Evolutionary conservation across 768 basidiomycete genomes (phyloP), one percentile per base, ranked within the genome.

Genomic region (Lactarius evosmus): DNA sequence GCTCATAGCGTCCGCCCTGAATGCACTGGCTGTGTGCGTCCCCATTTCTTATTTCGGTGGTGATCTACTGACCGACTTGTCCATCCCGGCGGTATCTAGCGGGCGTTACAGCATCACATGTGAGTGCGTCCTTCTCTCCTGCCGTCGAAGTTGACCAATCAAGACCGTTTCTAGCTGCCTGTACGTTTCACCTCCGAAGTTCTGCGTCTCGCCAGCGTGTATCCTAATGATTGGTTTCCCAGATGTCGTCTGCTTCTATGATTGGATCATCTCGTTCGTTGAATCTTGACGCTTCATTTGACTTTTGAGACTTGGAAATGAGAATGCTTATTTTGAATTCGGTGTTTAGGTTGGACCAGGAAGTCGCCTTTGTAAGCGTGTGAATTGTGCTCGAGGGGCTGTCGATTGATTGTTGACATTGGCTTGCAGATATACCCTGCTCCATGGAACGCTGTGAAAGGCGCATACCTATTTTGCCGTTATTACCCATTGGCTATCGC

Each of bases 191-290:
- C 49, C 32, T 53, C 29, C 32, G 41, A 36, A 34, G 30, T 3
- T 55, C 5, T 36, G 1, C 6, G 5, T 51, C 12, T 6, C 29
- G 2, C 3, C 2, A 12, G 33, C n/a, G n/a, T 30, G 30, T 8
- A 5, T 40, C 11, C 41, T 56, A 25, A 50, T 56, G 5, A 61
- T 60, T 32, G 4, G 4, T 19, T 17, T 34, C 25, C 17, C 33
- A 68, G 67, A 67, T 12, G 56, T 50, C 19, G n/a, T 68, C 34
- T 53, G 62, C 25, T 58, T 67, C 46, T 68, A 67, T 55, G 67
- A 68, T 52, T 68, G 67, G 67, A 44, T 68, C 33, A 62, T 58
- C 22, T 58, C 61, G 67, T 68, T 27, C 58, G 67, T 68, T 14
- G 33, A 54, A 46, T 33, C 17, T 34, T 53, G 7, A 44, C 17